Evolutionary conservation across 1,139 yeast genomes (phyloP).

Genomic region (Blastobotrys niveus): DNA sequence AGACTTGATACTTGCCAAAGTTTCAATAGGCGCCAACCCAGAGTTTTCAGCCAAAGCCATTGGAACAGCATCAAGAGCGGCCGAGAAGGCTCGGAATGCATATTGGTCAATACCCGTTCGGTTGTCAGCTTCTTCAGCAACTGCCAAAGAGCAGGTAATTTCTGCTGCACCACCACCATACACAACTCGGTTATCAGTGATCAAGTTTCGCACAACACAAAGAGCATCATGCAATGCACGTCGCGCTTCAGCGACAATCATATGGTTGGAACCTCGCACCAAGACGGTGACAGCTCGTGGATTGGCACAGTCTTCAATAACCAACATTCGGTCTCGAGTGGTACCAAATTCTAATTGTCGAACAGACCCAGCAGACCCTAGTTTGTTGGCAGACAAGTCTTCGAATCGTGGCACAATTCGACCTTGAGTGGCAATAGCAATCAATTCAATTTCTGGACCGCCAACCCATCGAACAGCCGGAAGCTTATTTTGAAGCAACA

Average conservation of each 20-base stretch:
- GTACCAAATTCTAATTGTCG: slow-evolving; percentile 93
- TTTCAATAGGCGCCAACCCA: slow-evolving; percentile 89
- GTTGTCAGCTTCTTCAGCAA: slow-evolving; percentile 84
- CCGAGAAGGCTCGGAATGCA: slow-evolving; percentile 92
- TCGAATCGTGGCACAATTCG: slow-evolving; percentile 96
- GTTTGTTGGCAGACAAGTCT: slow-evolving; percentile 73
- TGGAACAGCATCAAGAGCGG: slow-evolving; percentile 87
- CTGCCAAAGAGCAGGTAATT: slow-evolving; percentile 86
- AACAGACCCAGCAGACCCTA: slow-evolving; percentile 83
- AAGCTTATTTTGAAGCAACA: slow-evolving; percentile 75
- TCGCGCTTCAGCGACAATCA: slow-evolving; percentile 95
- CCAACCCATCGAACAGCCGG: slow-evolving; percentile 99
- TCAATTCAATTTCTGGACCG: slow-evolving; percentile 90
- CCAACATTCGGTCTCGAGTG: slow-evolving; percentile 92
- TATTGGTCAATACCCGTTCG: slow-evolving; percentile 95
- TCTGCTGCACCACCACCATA: slow-evolving; percentile 99
- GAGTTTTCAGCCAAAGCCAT: slow-evolving; percentile 96
- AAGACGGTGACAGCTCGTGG: slow-evolving; percentile 90
- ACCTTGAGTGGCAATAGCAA: slow-evolving; percentile 97
- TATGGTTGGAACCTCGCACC: slow-evolving; percentile 90
- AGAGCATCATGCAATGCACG: slow-evolving; percentile 95
- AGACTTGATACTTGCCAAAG: slow-evolving; percentile 75
- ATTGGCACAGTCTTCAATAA: slow-evolving; percentile 84
- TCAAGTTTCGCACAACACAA: slow-evolving; percentile 94
- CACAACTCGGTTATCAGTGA: slow-evolving; percentile 86